Conservation (phyloP, 2,329 filamentous ascomycete genomes). For the Lasiodiplodia hormozganensis region DNA sequence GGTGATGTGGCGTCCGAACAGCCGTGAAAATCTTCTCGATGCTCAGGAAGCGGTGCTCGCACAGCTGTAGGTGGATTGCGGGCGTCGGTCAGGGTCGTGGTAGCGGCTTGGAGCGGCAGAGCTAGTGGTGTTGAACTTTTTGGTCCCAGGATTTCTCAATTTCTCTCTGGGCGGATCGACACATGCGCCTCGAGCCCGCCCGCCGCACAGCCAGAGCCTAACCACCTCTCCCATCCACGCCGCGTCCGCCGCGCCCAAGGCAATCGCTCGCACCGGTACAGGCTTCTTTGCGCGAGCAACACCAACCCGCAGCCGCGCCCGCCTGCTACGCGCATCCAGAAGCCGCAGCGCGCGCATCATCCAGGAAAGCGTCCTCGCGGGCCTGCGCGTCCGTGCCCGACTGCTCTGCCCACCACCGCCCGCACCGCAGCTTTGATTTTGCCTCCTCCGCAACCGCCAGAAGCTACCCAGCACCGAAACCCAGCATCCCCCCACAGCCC, state of each 20-base stretch:
- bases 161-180: constrained; percentile 23
- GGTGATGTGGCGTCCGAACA: background rate
- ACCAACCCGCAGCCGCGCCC: background rate
- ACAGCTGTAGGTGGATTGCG: background rate
- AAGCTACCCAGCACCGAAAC: constrained; percentile 24
- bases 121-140: constrained; percentile 24
- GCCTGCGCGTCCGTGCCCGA: constrained; percentile 20
- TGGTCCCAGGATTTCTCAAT: constrained; percentile 16
- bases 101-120: constrained; percentile 1
- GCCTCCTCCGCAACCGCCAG: constrained; percentile 23
- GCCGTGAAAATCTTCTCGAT: background rate
- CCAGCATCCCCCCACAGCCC: constrained; percentile 30
- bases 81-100: background rate
- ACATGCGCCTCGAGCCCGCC: constrained; percentile 19
- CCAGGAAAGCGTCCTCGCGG: constrained; percentile 9
- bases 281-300: background rate
- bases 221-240: constrained; percentile 3
- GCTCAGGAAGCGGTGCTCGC: background rate
- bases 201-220: constrained; percentile 13
- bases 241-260: background rate
- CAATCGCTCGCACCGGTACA: background rate
- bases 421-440: constrained; percentile 28
- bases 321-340: background rate
- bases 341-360: background rate
- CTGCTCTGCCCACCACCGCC: constrained; percentile 27